phyloP scores from a whole-genome alignment of 2,329 filamentous ascomycete species.

The Clathrospora elynae region DNA sequence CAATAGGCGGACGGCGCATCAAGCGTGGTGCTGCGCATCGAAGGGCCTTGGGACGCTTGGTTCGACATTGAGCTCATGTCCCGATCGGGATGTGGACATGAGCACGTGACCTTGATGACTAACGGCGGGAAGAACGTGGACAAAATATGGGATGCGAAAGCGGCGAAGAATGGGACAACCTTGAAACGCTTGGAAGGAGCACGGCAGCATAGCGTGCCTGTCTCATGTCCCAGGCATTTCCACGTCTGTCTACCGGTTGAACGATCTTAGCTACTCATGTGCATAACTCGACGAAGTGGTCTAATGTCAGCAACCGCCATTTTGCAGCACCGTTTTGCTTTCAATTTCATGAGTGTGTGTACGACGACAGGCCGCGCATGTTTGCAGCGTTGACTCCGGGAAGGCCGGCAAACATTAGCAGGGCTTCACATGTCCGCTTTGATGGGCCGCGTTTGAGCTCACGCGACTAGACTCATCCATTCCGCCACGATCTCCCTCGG shows the following conservation, averaged over 20 bases:
- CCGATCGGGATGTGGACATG: conserved; percentile 14
- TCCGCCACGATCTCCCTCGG: too few relatives aligned
- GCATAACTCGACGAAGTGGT: too few relatives aligned
- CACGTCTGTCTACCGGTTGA: conserved; percentile 9
- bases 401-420: too few relatives aligned
- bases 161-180: conserved; percentile 14
- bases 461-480: too few relatives aligned
- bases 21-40: conserved; percentile 38
- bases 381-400: too few relatives aligned
- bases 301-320: too few relatives aligned
- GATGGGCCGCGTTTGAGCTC: too few relatives aligned
- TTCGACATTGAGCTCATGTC: conserved; percentile 10
- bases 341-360: too few relatives aligned
- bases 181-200: conserved; percentile 12
- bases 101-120: conserved; percentile 17
- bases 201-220: conserved; percentile 5
- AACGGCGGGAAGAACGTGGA: conserved; percentile 4
- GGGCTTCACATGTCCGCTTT: too few relatives aligned
- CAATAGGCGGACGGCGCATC: conserved; percentile 56
- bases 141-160: too few relatives aligned
- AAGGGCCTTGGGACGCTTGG: conserved; percentile 18
- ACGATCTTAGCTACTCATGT: too few relatives aligned
- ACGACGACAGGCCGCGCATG: background rate
- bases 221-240: conserved; percentile 10
- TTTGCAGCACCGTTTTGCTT: too few relatives aligned